Conservation (phyloP, 352 stramenopile genomes). For the Elongisporangium senticosum region DNA sequence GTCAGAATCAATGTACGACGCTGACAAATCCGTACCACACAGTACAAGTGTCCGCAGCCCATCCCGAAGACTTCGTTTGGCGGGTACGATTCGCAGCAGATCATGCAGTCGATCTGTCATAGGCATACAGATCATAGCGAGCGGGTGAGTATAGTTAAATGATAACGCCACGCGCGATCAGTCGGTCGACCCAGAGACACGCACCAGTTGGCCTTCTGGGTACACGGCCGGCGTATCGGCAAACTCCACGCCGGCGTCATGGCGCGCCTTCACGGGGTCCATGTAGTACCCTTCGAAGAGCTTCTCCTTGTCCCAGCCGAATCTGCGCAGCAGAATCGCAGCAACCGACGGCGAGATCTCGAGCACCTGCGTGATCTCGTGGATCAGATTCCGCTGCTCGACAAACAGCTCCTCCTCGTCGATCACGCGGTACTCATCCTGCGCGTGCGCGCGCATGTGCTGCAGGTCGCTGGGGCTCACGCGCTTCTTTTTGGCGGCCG, state of each 20-base stretch:
- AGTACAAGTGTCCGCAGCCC: constrained; percentile 97
- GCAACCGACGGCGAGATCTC: constrained; percentile 56
- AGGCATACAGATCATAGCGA: background rate
- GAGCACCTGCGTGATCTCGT: constrained; percentile 75
- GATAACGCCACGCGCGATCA: constrained; percentile 1
- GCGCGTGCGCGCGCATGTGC: constrained; percentile 8
- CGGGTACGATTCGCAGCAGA: constrained; percentile 93
- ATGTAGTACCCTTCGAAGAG: constrained; percentile 84
- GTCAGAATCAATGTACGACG: background rate
- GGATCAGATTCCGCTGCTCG: constrained; percentile 56
- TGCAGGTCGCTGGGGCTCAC: constrained; percentile 36
- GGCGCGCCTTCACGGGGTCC: constrained; percentile 48
- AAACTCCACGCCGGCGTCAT: constrained; percentile 58
- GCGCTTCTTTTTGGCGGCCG: constrained; percentile 68
- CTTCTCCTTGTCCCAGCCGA: constrained; percentile 89
- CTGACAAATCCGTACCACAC: constrained; percentile 64
- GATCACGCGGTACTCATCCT: constrained; percentile 77
- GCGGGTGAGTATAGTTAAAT: background rate
- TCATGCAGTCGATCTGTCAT: constrained; percentile 75
- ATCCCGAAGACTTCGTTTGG: constrained; percentile 83
- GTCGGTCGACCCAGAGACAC: constrained; percentile 9
- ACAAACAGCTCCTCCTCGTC: constrained; percentile 73
- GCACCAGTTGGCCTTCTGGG: constrained; percentile 31
- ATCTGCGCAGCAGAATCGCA: constrained; percentile 77
- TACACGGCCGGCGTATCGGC: constrained; percentile 34